Conservation (phyloP, 2,329 filamentous ascomycete genomes). For the Pleoardoris graminearum region DNA sequence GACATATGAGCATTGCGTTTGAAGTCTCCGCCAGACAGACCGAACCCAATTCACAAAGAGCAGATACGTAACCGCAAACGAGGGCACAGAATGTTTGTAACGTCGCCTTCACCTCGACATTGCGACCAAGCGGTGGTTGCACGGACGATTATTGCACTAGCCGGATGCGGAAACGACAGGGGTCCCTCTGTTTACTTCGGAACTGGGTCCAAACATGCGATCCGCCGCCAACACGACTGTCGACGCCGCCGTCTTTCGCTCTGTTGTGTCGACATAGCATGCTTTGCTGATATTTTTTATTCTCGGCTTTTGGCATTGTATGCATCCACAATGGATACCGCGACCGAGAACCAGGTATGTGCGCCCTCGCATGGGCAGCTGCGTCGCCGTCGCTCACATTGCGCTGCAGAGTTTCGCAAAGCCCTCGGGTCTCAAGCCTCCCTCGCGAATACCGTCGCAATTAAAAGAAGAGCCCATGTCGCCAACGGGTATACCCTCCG, state of each 20-base stretch:
- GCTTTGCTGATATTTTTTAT: conserved; percentile 26
- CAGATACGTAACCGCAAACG: too few species aligned
- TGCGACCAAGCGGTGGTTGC: not conserved
- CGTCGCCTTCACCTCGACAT: not conserved
- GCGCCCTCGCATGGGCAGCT: conserved; percentile 5
- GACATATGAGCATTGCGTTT: too few species aligned
- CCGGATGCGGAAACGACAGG: conserved; percentile 10
- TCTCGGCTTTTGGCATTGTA: conserved; percentile 15
- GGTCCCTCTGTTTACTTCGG: conserved; percentile 22
- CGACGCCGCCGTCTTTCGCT: conserved; percentile 16
- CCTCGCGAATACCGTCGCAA: conserved; percentile 25
- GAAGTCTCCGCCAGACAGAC: too few species aligned
- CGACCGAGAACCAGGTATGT: conserved; percentile 37
- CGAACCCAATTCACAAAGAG: too few species aligned
- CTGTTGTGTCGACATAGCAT: conserved; percentile 23
- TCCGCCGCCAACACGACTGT: conserved; percentile 18
- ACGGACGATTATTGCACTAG: not conserved
- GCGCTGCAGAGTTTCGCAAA: conserved; percentile 27
- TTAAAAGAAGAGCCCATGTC: conserved; percentile 9
- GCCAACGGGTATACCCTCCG: conserved; percentile 19
- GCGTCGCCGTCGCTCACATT: conserved; percentile 18
- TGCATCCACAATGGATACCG: conserved; percentile 23
- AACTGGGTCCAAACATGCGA: conserved; percentile 12
- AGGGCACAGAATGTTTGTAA: not conserved
- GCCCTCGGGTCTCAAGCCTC: conserved; percentile 37